Evolutionary conservation across 1,284 basidiomycete genomes (phyloP).

Genomic region (Ganoderma leucocontextum): DNA sequence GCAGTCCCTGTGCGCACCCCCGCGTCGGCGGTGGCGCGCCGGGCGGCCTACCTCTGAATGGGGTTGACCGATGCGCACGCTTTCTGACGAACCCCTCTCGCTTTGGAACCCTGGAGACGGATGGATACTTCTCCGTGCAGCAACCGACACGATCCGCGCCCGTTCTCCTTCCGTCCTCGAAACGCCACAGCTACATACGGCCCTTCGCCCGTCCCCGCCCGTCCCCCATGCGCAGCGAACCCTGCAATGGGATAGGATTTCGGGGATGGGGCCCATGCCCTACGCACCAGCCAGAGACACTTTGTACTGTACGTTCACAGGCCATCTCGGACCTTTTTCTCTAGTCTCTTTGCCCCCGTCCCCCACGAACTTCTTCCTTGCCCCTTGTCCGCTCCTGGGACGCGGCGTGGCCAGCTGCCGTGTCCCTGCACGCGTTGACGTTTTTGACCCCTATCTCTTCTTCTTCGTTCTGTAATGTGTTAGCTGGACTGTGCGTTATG

Average conservation of each 20-base stretch:
- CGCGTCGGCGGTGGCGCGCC: slow-evolving; percentile 19
- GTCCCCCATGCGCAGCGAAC: not conserved
- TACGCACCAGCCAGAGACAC: slow-evolving; percentile 7
- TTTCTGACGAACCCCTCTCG: not conserved
- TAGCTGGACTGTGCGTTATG: slow-evolving; percentile 36
- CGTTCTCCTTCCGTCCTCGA: not conserved
- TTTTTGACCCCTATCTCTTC: not conserved
- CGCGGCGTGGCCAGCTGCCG: slow-evolving; percentile 22
- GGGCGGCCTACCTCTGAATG: slow-evolving; percentile 25
- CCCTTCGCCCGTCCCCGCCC: not conserved
- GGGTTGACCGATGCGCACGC: not conserved
- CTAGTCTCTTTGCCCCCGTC: slow-evolving; percentile 22
- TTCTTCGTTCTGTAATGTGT: slow-evolving; percentile 30
- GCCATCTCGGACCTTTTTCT: not conserved
- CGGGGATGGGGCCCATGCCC: not conserved
- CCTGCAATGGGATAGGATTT: not conserved
- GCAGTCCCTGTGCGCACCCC: slow-evolving; percentile 26
- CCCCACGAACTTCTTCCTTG: slow-evolving; percentile 12
- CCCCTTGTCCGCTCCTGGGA: slow-evolving; percentile 1
- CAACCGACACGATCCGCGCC: not conserved
- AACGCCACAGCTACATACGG: not conserved
- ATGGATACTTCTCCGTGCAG: not conserved
- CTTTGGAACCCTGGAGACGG: slow-evolving; percentile 2
- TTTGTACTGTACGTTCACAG: slow-evolving; percentile 11
- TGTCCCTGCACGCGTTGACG: not conserved